These are phyloP conservation scores for Aspergillus asperescens DNA, from an alignment of 495 filamentous ascomycete species.

Conservation along the genomic window DNA sequence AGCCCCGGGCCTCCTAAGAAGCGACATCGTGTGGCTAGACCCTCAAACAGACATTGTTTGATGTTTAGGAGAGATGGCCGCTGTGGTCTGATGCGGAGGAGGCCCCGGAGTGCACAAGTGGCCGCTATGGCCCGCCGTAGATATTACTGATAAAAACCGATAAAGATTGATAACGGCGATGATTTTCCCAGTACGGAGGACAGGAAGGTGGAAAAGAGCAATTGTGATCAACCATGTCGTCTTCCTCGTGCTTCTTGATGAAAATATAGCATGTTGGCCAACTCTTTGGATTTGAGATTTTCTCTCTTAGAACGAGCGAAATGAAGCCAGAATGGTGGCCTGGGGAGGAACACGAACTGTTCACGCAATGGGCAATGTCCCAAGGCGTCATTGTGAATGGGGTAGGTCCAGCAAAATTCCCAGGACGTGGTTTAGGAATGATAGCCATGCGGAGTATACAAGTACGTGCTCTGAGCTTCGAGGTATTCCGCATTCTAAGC, in stretches of 20 bases:
- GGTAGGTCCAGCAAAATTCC: conserved; percentile 54
- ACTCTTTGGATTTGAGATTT: neutral
- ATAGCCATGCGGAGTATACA: conserved; percentile 59
- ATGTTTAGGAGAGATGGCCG: neutral
- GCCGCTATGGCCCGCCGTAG: conserved; percentile 20
- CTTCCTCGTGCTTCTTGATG: neutral
- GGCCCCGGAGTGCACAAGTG: conserved; percentile 18
- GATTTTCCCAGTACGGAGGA: too few relatives aligned
- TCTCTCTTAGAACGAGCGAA: conserved; percentile 1
- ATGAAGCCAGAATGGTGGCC: conserved; percentile 37
- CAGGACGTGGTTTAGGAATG: conserved; percentile 68
- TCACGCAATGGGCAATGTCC: conserved; percentile 57
- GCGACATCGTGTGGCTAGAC: conserved; percentile 28
- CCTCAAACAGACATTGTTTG: conserved; percentile 6
- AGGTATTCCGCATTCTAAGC: neutral
- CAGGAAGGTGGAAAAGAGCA: neutral
- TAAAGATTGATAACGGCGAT: conserved; percentile 4
- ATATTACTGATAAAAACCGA: conserved; percentile 19
- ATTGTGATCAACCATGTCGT: neutral
- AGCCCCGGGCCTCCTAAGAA: conserved; percentile 24
- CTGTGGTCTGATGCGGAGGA: conserved; percentile 29
- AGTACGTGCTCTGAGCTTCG: conserved; percentile 34
- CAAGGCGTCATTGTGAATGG: conserved; percentile 55
- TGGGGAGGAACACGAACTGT: conserved; percentile 45
- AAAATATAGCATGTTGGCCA: neutral